Percentiles rank a stretch among this genome's conserved stretches.
Conservation (phyloP, 805 yeast genomes). For the Komagataella populi region DNA sequence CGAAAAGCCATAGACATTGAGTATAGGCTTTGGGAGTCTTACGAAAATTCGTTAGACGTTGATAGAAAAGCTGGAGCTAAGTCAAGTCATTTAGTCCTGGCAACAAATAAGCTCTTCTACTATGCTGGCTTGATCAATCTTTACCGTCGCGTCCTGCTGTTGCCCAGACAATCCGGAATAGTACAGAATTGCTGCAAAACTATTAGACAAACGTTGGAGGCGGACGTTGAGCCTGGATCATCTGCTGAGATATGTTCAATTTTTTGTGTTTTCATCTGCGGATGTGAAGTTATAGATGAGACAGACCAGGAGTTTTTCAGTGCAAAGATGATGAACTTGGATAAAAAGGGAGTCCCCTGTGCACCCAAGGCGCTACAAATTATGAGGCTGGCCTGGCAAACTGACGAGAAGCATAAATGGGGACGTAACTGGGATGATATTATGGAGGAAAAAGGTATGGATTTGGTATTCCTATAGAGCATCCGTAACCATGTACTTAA, state of each 20-base stretch:
- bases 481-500: not conserved
- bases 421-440: not conserved
- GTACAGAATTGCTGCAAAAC: slow-evolving; percentile 34
- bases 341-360: slow-evolving; percentile 24
- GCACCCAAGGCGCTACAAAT: slow-evolving; percentile 19
- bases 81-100: slow-evolving; percentile 15
- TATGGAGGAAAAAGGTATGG: not conserved
- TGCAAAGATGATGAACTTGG: slow-evolving; percentile 25
- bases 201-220: slow-evolving; percentile 21
- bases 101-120: slow-evolving; percentile 39
- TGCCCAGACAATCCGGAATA: slow-evolving; percentile 29
- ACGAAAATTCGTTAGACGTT: slow-evolving; percentile 5
- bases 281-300: slow-evolving; percentile 35
- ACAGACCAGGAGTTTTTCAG: slow-evolving; percentile 21
- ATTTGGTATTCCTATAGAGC: not conserved
- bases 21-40: slow-evolving; percentile 13
- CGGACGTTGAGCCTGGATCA: slow-evolving; percentile 27
- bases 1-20: slow-evolving; percentile 28
- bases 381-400: slow-evolving; percentile 40
- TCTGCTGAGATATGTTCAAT: slow-evolving; percentile 43
- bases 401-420: slow-evolving; percentile 18
- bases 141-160: slow-evolving; percentile 36
- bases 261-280: slow-evolving; percentile 43
- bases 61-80: not conserved
- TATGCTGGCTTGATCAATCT: slow-evolving; percentile 41